Conservation (phyloP, 768 basidiomycete genomes). For the Serendipita sp. region DNA sequence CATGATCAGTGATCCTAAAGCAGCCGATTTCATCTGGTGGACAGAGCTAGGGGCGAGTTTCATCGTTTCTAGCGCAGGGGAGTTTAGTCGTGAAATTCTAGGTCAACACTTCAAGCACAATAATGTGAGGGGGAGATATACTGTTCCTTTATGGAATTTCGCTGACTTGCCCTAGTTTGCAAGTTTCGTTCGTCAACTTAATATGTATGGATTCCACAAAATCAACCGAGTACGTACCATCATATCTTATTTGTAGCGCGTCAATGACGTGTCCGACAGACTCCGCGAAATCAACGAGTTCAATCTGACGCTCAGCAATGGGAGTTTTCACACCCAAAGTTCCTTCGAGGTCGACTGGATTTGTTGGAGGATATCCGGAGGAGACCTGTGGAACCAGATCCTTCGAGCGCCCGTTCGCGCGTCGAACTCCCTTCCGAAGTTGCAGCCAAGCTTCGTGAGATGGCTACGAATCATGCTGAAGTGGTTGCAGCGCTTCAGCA, state of each 20-base stretch:
- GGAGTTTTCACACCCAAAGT: constrained; percentile 83
- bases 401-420: constrained; percentile 42
- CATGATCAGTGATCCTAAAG: constrained; percentile 77
- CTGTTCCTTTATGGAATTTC: not conserved
- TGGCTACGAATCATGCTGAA: constrained; percentile 56
- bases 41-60: constrained; percentile 71
- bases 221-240: constrained; percentile 54
- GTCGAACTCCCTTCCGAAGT: constrained; percentile 75
- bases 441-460: constrained; percentile 43
- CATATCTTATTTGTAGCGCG: constrained; percentile 5
- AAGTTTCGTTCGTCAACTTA: constrained; percentile 84
- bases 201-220: constrained; percentile 96
- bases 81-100: constrained; percentile 71
- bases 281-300: constrained; percentile 68
- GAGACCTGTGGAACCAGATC: constrained; percentile 70
- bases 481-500: constrained; percentile 28
- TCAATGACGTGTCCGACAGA: constrained; percentile 24
- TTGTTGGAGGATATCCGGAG: constrained; percentile 75
- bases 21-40: constrained; percentile 67
- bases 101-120: constrained; percentile 85
- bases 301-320: constrained; percentile 69
- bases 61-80: constrained; percentile 72
- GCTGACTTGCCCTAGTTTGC: constrained; percentile 44
- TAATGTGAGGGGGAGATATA: constrained; percentile 37
- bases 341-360: constrained; percentile 64